Base-by-base conservation (phyloP, 192 early-diverging fungal species). In the Entomortierella beljakovae region DNA sequence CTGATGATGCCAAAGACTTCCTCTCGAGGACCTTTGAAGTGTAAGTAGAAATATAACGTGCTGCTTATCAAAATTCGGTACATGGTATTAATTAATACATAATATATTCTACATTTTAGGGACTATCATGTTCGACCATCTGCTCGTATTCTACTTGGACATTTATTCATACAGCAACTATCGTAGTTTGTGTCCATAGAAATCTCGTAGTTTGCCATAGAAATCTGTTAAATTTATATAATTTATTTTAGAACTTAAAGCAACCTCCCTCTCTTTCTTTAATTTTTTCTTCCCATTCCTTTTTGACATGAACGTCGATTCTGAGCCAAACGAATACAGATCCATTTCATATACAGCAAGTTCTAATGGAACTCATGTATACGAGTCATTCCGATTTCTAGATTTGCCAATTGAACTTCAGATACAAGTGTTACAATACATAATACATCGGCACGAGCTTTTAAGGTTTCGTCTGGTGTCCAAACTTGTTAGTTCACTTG, bases 121-220 rank as follows among this genome's bases (percentile, higher is more conserved):
- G 88, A 96, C 62, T 93, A 94, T 32, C 90, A 89, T 38, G 68
- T 84, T 49, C 87, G 97, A 26, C 92, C 93, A 52, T 89, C 95
- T 13, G 97, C 95, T 15, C 73, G 82, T 3, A 85, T 90, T 68
- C 81, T 96, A 25, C 71, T 91, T 10, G 64, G 75, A 3, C 89
- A 96, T 79, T 62, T 81, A 34, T 97, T 96, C 86, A 87, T 90
- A 29, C 82, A 84, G 57, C 85, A 87, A 28, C 50, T 79, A 26
- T 77, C 60, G 10, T 77, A 68, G 38, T 49, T 38, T 18, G 49
- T 38, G n/a, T n/a, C 42, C 18, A 13, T 43, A 43, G n/a, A n/a
- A n/a, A n/a, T n/a, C n/a, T n/a, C n/a, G n/a, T n/a, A n/a, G n/a
- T n/a, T 33, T 43, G 42, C 42, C 18, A 13, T 43, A 43, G n/a